Evolutionary conservation across 1,284 basidiomycete genomes (phyloP).

Genomic region (Malassezia sympodialis): DNA sequence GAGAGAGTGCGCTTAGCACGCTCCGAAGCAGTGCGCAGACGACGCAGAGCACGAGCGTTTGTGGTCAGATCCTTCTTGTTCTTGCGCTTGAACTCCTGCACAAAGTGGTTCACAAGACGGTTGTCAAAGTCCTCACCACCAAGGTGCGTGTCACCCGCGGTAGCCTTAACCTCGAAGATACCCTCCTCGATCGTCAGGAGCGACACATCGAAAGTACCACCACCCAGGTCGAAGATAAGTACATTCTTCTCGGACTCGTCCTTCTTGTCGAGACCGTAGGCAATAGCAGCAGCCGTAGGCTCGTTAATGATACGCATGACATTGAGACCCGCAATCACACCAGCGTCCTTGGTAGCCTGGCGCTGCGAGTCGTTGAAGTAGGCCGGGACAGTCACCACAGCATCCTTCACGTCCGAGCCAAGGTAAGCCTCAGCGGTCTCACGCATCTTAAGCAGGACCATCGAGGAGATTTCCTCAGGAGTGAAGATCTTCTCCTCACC

Average conservation of each 20-base stretch:
- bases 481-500: slow-evolving; percentile 87
- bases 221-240: slow-evolving; percentile 93
- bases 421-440: slow-evolving; percentile 96
- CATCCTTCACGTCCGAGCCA: slow-evolving; percentile 67
- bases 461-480: slow-evolving; percentile 92
- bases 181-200: slow-evolving; percentile 95
- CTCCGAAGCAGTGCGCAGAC: slow-evolving; percentile 94
- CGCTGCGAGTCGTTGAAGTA: slow-evolving; percentile 98
- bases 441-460: slow-evolving; percentile 96
- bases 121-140: slow-evolving; percentile 99
- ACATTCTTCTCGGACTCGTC: slow-evolving; percentile 77
- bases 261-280: slow-evolving; percentile 83
- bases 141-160: slow-evolving; percentile 95
- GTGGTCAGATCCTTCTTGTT: slow-evolving; percentile 90
- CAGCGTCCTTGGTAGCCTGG: slow-evolving; percentile 89
- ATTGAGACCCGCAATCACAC: slow-evolving; percentile 77
- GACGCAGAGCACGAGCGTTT: slow-evolving; percentile 90
- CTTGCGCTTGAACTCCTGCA: slow-evolving; percentile 97
- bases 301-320: slow-evolving; percentile 95
- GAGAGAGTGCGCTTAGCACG: slow-evolving; percentile 98
- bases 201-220: slow-evolving; percentile 98
- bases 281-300: slow-evolving; percentile 86
- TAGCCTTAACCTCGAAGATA: slow-evolving; percentile 98
- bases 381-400: slow-evolving; percentile 79
- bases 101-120: slow-evolving; percentile 87